Evolutionary conservation across 306 rosid genomes (phyloP), one percentile per base, ranked within the genome.

Genomic region (Pueraria montana): DNA sequence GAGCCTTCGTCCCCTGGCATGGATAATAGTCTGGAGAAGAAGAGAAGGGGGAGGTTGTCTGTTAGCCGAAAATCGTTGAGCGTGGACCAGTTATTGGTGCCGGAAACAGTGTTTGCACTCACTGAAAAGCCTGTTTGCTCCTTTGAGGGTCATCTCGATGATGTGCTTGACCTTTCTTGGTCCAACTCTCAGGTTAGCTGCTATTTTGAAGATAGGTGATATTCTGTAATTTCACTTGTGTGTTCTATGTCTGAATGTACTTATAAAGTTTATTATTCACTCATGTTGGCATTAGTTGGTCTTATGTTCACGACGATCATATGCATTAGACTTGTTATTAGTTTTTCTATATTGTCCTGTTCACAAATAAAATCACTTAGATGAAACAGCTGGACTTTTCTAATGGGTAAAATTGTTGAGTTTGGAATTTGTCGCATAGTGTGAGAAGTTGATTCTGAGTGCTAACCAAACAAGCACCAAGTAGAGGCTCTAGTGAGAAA

Each of bases 161-260:
- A 87, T 76, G 98, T 94, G 82, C 98, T 94, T 69, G 98, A 94
- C 85, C 95, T 94, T 26, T 94, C 98, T 11, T 94, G 98, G 98
- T 94, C 98, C 89, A 94, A 91, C 84, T 92, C 95, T 75, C 97
- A 92, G 98, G 98, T 94, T 79, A 84, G 89, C 86, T 83, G 64
- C 79, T 56, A 9, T 76, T 82, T 65, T 66, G 42, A 79, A 65
- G 66, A 43, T 59, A 17, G 63, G 17, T 73, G 68, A 62, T 26
- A 36, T 65, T 82, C 82, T 88, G 58, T 38, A 48, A 67, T 80
- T 59, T 21, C 23, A 50, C 20, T 38, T 10, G 55, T 32, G 24
- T 49, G 48, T 49, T 72, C 24, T 63, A 24, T 80, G 73, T 36
- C 11, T 43, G 20, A 66, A 56, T 74, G 3, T 48, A 20, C 59